phyloP scores from a whole-genome alignment of 2,329 filamentous ascomycete genomes.

The Fusarium fujikuroi region DNA sequence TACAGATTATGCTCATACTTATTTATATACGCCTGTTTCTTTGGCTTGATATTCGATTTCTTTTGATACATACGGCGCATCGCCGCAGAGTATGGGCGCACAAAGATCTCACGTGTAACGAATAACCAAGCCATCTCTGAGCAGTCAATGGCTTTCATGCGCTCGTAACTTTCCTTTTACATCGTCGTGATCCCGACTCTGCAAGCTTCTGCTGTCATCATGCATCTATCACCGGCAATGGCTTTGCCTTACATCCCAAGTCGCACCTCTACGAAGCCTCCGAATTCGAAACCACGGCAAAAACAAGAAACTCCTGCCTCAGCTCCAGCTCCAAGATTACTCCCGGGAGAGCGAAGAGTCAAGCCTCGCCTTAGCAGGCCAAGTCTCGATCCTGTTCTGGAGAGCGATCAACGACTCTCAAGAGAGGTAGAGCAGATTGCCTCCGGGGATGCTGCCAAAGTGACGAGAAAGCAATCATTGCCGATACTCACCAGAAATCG shows the following conservation, averaged over 20 bases:
- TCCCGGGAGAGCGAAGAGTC: constrained; percentile 30
- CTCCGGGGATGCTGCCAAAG: constrained; percentile 21
- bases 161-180: neutral
- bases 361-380: constrained; percentile 34
- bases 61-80: neutral
- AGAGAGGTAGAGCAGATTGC: constrained; percentile 26
- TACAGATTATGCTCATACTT: constrained; percentile 14
- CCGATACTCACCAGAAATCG: constrained; percentile 34
- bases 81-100: neutral
- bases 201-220: neutral
- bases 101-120: neutral
- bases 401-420: constrained; percentile 39
- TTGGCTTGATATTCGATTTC: neutral
- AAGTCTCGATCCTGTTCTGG: constrained; percentile 47
- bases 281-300: constrained; percentile 10
- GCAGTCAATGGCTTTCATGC: neutral
- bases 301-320: constrained; percentile 1
- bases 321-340: constrained; percentile 2
- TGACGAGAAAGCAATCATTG: constrained; percentile 33
- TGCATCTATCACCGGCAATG: constrained; percentile 31
- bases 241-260: constrained; percentile 13
- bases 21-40: neutral
- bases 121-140: neutral
- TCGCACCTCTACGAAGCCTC: neutral
- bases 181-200: neutral